A percentile compares a stretch with the other conserved stretches of the same genome.
phyloP scores from a whole-genome alignment of 805 yeast genomes.

The Kluyveromyces siamensis region DNA sequence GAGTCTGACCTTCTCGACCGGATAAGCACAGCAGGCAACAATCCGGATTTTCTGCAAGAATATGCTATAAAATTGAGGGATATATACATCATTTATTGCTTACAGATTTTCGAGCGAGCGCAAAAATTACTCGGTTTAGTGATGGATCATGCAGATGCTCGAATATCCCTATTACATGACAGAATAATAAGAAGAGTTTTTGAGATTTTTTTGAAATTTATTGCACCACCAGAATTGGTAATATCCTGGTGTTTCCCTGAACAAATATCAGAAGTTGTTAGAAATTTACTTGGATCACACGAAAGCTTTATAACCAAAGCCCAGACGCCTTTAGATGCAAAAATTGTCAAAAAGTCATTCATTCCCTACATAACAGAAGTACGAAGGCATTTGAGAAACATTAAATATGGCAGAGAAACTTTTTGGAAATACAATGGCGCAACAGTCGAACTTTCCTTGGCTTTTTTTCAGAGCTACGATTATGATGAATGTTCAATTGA shows the following conservation, averaged over 20 bases:
- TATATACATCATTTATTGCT: conserved; percentile 22
- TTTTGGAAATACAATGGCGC: conserved; percentile 17
- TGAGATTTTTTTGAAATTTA: conserved; percentile 38
- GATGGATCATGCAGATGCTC: not conserved
- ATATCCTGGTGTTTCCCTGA: conserved; percentile 37
- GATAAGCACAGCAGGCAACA: not conserved
- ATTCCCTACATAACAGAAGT: conserved; percentile 40
- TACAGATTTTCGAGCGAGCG: conserved; percentile 16
- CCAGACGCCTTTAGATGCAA: conserved; percentile 3
- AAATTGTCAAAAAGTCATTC: conserved; percentile 26
- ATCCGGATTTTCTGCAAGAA: conserved; percentile 15
- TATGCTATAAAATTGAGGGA: conserved; percentile 27
- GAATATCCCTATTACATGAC: conserved; percentile 9
- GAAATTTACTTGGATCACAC: conserved; percentile 9
- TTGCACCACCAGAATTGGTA: conserved; percentile 53
- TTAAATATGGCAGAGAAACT: conserved; percentile 8
- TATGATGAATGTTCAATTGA: conserved; percentile 30
- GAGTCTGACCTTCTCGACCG: not conserved
- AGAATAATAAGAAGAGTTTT: conserved; percentile 15
- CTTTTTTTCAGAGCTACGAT: conserved; percentile 24
- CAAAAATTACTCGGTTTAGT: conserved; percentile 4
- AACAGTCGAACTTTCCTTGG: conserved; percentile 14
- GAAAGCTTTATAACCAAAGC: conserved; percentile 6
- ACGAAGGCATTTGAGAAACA: conserved; percentile 34
- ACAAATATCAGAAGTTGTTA: conserved; percentile 18